These are phyloP conservation scores for Cucurbita argyrosperma DNA, from an alignment of 306 rosid species.

Conservation along the genomic window DNA sequence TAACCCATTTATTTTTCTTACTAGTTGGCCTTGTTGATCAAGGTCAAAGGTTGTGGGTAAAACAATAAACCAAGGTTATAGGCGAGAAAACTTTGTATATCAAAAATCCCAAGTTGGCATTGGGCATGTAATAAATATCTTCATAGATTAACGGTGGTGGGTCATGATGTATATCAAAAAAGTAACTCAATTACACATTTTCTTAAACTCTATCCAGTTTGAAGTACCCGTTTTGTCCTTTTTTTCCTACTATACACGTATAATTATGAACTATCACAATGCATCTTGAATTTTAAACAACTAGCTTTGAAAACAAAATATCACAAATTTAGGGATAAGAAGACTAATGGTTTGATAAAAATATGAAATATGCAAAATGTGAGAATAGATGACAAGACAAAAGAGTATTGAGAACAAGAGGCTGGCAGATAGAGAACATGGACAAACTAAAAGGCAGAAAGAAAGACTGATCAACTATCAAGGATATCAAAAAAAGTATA, in stretches of 20 bases:
- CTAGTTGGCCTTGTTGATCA: neutral
- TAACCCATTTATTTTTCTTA: neutral
- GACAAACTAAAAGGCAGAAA: neutral
- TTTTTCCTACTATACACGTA: neutral
- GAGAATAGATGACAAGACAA: neutral
- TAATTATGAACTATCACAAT: neutral
- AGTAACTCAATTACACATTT: neutral
- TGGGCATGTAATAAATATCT: neutral
- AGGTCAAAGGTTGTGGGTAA: neutral
- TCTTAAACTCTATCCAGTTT: neutral
- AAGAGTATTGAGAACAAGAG: neutral
- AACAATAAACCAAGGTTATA: neutral
- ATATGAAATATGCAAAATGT: neutral
- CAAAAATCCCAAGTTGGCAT: neutral
- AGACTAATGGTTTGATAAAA: neutral
- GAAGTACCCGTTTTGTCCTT: neutral
- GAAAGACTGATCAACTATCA: neutral
- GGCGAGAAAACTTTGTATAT: neutral
- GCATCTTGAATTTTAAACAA: neutral
- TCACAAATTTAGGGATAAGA: neutral
- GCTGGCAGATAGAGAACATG: neutral
- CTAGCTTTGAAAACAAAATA: neutral
- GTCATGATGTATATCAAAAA: too few species aligned
- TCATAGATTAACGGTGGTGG: neutral
- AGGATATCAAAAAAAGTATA: neutral